Conservation (phyloP, 2,329 filamentous ascomycete genomes). For the Xylaria sp. region DNA sequence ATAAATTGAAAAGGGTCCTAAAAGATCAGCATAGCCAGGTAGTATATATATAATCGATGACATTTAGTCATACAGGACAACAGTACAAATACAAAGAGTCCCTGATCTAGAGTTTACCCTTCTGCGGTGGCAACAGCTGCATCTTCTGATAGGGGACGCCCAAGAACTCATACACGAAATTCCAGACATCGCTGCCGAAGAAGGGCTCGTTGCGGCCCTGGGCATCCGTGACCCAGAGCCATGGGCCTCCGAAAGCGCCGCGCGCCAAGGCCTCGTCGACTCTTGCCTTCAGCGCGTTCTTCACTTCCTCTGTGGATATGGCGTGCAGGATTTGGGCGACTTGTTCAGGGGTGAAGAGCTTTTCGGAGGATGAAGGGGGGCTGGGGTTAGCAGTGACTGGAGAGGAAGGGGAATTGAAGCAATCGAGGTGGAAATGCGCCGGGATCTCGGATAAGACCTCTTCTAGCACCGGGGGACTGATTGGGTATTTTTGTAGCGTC, state of each 20-base stretch:
- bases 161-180: constrained; percentile 75
- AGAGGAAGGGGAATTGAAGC: constrained; percentile 3
- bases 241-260: constrained; percentile 82
- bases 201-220: constrained; percentile 74
- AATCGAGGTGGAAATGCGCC: constrained; percentile 20
- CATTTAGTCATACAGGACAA: neutral
- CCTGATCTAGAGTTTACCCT: constrained; percentile 51
- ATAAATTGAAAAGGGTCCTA: constrained; percentile 2
- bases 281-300: constrained; percentile 60
- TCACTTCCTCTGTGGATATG: constrained; percentile 59
- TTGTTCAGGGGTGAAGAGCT: constrained; percentile 63
- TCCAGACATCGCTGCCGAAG: constrained; percentile 81
- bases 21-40: constrained; percentile 15
- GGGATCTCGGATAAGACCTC: constrained; percentile 39
- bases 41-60: constrained; percentile 26
- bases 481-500: constrained; percentile 49
- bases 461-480: constrained; percentile 30
- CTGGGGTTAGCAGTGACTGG: neutral
- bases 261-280: constrained; percentile 71
- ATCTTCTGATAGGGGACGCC: constrained; percentile 69
- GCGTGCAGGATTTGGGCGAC: constrained; percentile 66
- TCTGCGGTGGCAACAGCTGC: constrained; percentile 53
- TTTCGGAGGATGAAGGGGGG: neutral
- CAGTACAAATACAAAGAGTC: neutral
- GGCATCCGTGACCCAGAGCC: constrained; percentile 74